Base-by-base conservation (phyloP, 768 basidiomycete species). In the Lentinula edodes region DNA sequence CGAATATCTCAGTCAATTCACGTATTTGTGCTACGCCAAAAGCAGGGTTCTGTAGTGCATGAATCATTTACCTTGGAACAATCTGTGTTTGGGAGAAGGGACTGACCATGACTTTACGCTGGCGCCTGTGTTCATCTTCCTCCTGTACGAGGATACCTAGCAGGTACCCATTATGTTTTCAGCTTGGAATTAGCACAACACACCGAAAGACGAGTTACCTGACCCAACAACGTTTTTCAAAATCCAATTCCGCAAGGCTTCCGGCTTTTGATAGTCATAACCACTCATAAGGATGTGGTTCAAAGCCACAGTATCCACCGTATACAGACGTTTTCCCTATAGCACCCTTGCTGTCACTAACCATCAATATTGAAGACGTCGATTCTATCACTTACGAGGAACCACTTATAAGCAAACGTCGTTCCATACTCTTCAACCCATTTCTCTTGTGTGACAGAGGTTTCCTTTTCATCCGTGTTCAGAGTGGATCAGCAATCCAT, bases 91-190 rank as follows among this genome's bases (percentile, higher is more conserved):
- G 28, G 28, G 3, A 28, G 28, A 28, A 28, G 3, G 28, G 6
- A 54, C 53, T 36, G 1, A 79, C 80, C 79, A 81, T 79, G 23
- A 81, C 70, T 65, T 68, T 77, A 18, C 81, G 70, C 78, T 81
- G 58, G 35, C 76, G 74, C 59, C 72, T 76, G 61, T 82, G 81
- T 59, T 79, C 74, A 12, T 78, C 76, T 46, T 73, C 79, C 70
- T 83, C 80, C 4, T 78, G 79, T 4, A 80, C 73, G 20, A 88
- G 73, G 2, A 87, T 66, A 28, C 85, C 85, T 85, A 45, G 15
- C 6, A n/a, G 28, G 3, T 28, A 28, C 2, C 28, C 28, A 28
- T 28, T 8, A 23, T 39, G 43, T 8, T 8, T 18, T 35, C 34
- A 20, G 3, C 28, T 28, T 36, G 13, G 2, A 50, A 6, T 35